Base-by-base conservation (phyloP, 768 basidiomycete genomes). In the Tricholoma sp. region DNA sequence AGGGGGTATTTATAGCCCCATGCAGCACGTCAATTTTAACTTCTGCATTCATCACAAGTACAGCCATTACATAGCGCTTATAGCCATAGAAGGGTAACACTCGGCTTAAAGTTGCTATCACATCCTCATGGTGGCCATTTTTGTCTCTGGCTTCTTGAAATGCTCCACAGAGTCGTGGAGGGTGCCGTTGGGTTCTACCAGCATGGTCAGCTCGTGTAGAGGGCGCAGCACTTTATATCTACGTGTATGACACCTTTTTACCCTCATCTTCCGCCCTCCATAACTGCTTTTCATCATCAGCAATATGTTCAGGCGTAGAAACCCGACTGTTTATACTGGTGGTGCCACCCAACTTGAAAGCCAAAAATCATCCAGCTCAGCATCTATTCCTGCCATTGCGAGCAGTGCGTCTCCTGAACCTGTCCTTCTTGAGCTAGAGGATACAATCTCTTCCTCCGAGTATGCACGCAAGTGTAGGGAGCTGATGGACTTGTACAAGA, bases 401-500 rank as follows among this genome's bases (percentile, higher is more conserved):
- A 27, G 24, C 18, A 9, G 18, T 43, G 6, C n/a, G 7, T 37
- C 37, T 14, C 37, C 37, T 43, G 41, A 21, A n/a, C 18, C n/a
- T 43, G 41, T 21, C 41, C 2, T 43, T 10, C 41, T 14, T 19
- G n/a, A 43, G 19, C 41, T 5, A 1, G 21, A 46, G 2, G 11
- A 46, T 24, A 24, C 22, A 7, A 43, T 7, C 19, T 50, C 29
- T 21, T 51, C 29, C n/a, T 18, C 31, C 31, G 73, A 73, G 29
- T 81, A 81, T 67, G 76, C 77, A 0, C 68, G 67, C 6, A 72
- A 56, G 35, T 72, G 78, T 32, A 70, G 64, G 39, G 72, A 74
- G 55, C 53, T 80, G 14, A 73, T 80, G 66, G 65, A 69, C 12
- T 63, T 81, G 2, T 63, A 73, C 24, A 71, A 63, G 18, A 71